A percentile compares a stretch with the other conserved stretches of the same genome.
These are phyloP conservation scores for Rhizopogon vesiculosus DNA, from an alignment of 768 basidiomycete genomes.

Conservation along the genomic window DNA sequence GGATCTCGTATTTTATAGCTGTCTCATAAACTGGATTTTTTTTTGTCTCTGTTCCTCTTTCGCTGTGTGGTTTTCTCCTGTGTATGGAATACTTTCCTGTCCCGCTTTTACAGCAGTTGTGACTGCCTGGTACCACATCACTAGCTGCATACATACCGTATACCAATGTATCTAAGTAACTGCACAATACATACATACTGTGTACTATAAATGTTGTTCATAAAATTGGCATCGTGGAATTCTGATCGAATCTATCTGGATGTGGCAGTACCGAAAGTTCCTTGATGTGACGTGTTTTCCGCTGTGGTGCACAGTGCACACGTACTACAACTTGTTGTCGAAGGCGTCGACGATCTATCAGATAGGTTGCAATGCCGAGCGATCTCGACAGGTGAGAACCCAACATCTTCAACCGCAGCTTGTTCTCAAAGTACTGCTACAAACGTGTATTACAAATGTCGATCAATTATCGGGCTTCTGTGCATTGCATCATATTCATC, in stretches of 20 bases:
- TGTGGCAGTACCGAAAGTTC: neutral
- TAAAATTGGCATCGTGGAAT: slow-evolving; percentile 1
- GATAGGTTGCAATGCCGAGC: slow-evolving; percentile 38
- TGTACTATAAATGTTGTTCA: slow-evolving; percentile 5
- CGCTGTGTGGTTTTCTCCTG: slow-evolving; percentile 4
- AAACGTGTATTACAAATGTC: slow-evolving; percentile 1
- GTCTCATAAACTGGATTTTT: slow-evolving; percentile 4
- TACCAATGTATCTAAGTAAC: slow-evolving; percentile 2
- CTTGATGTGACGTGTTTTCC: neutral
- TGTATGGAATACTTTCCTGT: neutral
- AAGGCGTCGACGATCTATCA: slow-evolving; percentile 7
- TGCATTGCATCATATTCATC: slow-evolving; percentile 21
- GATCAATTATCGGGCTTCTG: slow-evolving; percentile 3
- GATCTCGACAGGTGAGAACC: slow-evolving; percentile 50
- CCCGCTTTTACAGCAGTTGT: neutral
- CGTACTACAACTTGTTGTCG: slow-evolving; percentile 5
- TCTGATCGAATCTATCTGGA: neutral
- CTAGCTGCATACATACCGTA: slow-evolving; percentile 4
- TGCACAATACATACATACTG: slow-evolving; percentile 2
- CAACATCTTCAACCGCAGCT: slow-evolving; percentile 23
- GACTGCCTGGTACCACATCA: slow-evolving; percentile 1
- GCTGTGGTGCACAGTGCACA: neutral
- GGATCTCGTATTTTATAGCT: slow-evolving; percentile 5
- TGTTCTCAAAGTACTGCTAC: slow-evolving; percentile 1
- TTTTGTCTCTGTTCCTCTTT: neutral